phyloP scores from a whole-genome alignment of 352 stramenopile genomes.

The Plasmopara muralis region DNA sequence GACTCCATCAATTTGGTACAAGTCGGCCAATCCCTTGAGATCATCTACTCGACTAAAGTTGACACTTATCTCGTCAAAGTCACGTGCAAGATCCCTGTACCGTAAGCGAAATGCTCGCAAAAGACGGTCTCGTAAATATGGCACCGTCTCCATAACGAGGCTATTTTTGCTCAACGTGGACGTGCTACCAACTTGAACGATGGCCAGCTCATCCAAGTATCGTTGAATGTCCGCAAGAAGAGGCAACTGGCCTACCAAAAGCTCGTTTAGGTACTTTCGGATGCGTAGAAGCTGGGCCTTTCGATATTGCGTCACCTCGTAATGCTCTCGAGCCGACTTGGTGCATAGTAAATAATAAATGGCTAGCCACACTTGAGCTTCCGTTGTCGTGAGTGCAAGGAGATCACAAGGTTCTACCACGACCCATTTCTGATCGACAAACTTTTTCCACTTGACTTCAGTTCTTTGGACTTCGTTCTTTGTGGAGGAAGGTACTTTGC shows the following conservation, averaged over 20 bases:
- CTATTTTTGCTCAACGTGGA: constrained; percentile 31
- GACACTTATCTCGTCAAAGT: constrained; percentile 41
- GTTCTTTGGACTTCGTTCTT: constrained; percentile 13
- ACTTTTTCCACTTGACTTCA: constrained; percentile 86
- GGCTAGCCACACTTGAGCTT: constrained; percentile 92
- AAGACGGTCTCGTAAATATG: constrained; percentile 55
- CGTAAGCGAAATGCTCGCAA: constrained; percentile 33
- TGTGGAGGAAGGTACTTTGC: constrained; percentile 8
- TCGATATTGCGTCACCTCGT: constrained; percentile 92
- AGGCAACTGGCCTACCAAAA: constrained; percentile 93
- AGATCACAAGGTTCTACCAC: constrained; percentile 82
- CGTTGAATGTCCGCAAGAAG: constrained; percentile 90
- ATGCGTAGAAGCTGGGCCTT: constrained; percentile 91
- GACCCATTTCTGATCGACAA: constrained; percentile 89
- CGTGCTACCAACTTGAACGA: constrained; percentile 71
- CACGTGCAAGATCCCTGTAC: constrained; percentile 32
- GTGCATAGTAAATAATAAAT: constrained; percentile 93
- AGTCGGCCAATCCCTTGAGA: constrained; percentile 53
- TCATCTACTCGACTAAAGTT: constrained; percentile 50
- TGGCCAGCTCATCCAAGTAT: constrained; percentile 94
- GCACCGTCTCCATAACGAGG: constrained; percentile 76
- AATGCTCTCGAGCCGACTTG: constrained; percentile 88
- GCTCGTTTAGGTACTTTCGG: constrained; percentile 93
- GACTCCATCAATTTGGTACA: constrained; percentile 78
- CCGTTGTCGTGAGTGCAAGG: constrained; percentile 88